A percentile compares a stretch with the other conserved stretches of the same genome.
Conservation (phyloP, 495 filamentous ascomycete genomes). For the Neurospora sp. region DNA sequence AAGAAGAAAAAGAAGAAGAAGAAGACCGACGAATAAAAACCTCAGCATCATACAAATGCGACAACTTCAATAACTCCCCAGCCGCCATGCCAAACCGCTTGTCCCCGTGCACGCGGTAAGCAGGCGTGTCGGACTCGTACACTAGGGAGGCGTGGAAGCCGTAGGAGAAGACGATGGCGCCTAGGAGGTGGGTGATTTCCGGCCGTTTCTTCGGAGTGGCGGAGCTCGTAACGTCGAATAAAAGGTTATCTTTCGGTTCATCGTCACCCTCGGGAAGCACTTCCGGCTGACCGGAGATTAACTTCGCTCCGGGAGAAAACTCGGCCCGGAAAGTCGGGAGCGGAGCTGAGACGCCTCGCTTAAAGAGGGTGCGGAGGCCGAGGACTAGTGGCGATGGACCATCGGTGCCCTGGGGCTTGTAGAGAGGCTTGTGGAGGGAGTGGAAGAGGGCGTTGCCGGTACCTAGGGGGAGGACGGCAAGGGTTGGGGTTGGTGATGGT, state of each 20-base stretch:
- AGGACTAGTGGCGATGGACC: slow-evolving; percentile 29
- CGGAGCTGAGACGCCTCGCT: slow-evolving; percentile 28
- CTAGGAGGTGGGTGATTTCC: slow-evolving; percentile 40
- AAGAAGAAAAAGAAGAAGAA: not conserved
- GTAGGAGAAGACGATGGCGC: slow-evolving; percentile 80
- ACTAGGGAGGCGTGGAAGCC: slow-evolving; percentile 81
- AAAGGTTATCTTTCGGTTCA: not conserved
- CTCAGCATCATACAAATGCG: slow-evolving; percentile 59
- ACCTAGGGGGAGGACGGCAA: slow-evolving; percentile 65
- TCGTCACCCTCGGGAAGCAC: slow-evolving; percentile 1
- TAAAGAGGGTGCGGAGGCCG: slow-evolving; percentile 49
- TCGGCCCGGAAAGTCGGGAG: slow-evolving; percentile 48
- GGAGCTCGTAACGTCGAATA: not conserved
- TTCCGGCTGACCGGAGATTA: slow-evolving; percentile 36
- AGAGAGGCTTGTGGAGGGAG: slow-evolving; percentile 42
- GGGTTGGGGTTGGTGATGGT: slow-evolving; percentile 33
- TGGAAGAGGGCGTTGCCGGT: slow-evolving; percentile 85
- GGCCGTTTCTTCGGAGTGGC: no score
- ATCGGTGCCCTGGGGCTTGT: not conserved
- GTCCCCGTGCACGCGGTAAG: slow-evolving; percentile 62
- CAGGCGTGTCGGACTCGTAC: slow-evolving; percentile 73
- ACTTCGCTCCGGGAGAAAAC: slow-evolving; percentile 58
- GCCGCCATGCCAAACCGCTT: slow-evolving; percentile 79
- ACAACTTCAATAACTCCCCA: slow-evolving; percentile 51
- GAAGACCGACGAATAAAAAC: slow-evolving; percentile 30